These are phyloP conservation scores for Aspergillus sp. DNA, from an alignment of 2,329 filamentous ascomycete genomes.

Conservation along the genomic window DNA sequence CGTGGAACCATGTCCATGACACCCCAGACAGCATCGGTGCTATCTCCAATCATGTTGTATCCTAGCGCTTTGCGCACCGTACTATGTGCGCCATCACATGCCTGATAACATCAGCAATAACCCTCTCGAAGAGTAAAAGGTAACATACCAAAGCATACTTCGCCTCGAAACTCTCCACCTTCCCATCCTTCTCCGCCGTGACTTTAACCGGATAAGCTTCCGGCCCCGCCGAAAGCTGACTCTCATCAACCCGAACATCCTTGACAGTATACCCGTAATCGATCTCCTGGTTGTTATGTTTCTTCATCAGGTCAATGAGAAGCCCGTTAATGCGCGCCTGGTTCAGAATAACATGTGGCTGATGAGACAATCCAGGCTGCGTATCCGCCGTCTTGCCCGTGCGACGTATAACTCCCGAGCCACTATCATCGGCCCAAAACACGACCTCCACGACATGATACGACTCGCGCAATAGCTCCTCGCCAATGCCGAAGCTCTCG, in stretches of 20 bases:
- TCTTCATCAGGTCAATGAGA: constrained; percentile 55
- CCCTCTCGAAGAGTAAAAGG: neutral
- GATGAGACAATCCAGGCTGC: constrained; percentile 54
- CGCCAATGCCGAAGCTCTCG: constrained; percentile 59
- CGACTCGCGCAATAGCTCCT: constrained; percentile 57
- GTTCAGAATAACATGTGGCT: constrained; percentile 60
- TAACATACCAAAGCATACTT: constrained; percentile 55
- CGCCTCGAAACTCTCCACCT: constrained; percentile 45
- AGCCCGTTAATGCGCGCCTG: constrained; percentile 58
- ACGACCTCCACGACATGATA: constrained; percentile 61
- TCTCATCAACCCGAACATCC: constrained; percentile 56
- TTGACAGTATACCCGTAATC: constrained; percentile 59
- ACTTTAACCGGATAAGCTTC: constrained; percentile 50
- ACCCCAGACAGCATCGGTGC: constrained; percentile 59
- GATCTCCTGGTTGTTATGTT: constrained; percentile 47
- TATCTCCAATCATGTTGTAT: constrained; percentile 61
- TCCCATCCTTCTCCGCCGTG: constrained; percentile 45
- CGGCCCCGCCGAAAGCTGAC: constrained; percentile 36
- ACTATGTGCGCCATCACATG: constrained; percentile 52
- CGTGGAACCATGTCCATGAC: constrained; percentile 55
- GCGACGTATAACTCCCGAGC: constrained; percentile 45
- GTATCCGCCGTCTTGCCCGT: constrained; percentile 57
- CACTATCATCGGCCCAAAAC: constrained; percentile 53
- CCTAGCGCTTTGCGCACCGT: constrained; percentile 42
- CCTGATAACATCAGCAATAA: constrained; percentile 27